Conservation (phyloP, 2,329 filamentous ascomycete genomes). For the Emmonsiellopsis sp. region DNA sequence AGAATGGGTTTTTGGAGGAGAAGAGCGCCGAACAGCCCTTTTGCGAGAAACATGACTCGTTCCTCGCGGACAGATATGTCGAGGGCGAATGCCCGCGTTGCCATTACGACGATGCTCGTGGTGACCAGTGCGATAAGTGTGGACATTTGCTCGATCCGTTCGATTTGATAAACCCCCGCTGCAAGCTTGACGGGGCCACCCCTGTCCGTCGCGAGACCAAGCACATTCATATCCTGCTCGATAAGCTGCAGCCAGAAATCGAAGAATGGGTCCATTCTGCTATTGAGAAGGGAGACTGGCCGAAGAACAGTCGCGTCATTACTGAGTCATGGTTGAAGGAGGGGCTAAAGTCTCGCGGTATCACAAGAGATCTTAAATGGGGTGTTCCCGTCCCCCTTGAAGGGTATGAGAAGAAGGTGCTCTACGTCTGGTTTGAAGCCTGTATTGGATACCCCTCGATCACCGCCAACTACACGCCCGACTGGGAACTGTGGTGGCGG, state of each 20-base stretch:
- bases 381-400: conserved; percentile 49
- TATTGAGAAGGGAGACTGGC: conserved; percentile 56
- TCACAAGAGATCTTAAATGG: conserved; percentile 81
- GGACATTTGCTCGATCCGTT: conserved; percentile 63
- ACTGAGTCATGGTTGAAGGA: conserved; percentile 49
- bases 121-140: conserved; percentile 68
- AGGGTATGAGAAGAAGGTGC: conserved; percentile 60
- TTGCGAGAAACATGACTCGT: conserved; percentile 63
- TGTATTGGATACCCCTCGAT: conserved; percentile 83
- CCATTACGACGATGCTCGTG: conserved; percentile 59
- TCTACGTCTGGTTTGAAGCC: conserved; percentile 80
- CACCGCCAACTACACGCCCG: conserved; percentile 68
- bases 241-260: conserved; percentile 70
- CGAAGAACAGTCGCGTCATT: conserved; percentile 35
- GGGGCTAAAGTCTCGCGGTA: conserved; percentile 68
- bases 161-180: conserved; percentile 73
- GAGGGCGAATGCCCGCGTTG: conserved; percentile 41
- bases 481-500: conserved; percentile 86
- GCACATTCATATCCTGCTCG: conserved; percentile 80
- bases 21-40: conserved; percentile 81
- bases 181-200: conserved; percentile 80
- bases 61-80: conserved; percentile 35
- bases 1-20: conserved; percentile 84
- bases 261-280: conserved; percentile 68
- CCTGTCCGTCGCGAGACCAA: conserved; percentile 76